Evolutionary conservation across 1,284 basidiomycete species (phyloP).

Genomic region (Somion occarium): DNA sequence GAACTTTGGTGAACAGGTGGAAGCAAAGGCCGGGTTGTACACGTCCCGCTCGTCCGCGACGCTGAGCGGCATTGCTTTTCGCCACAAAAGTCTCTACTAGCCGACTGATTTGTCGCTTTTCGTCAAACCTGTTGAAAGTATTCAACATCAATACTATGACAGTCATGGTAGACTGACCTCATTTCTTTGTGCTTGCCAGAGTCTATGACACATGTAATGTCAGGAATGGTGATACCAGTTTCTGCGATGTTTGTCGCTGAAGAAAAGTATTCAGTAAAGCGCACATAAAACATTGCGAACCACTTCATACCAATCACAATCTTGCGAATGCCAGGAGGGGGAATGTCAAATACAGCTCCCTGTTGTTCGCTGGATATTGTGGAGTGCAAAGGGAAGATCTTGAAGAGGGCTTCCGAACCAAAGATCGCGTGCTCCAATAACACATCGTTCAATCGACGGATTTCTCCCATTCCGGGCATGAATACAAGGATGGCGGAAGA

Average conservation of each 20-base stretch:
- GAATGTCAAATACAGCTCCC: slow-evolving; percentile 85
- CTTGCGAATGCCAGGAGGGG: slow-evolving; percentile 77
- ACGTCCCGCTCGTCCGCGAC: slow-evolving; percentile 89
- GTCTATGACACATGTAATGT: slow-evolving; percentile 97
- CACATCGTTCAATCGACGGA: slow-evolving; percentile 83
- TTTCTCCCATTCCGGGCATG: slow-evolving; percentile 92
- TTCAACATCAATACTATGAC: not conserved
- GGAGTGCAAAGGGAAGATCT: slow-evolving; percentile 90
- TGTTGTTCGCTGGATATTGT: slow-evolving; percentile 90
- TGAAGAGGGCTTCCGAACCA: slow-evolving; percentile 63
- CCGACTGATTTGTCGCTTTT: slow-evolving; percentile 94
- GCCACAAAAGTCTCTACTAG: slow-evolving; percentile 93
- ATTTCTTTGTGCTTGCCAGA: slow-evolving; percentile 93
- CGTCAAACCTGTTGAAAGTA: slow-evolving; percentile 75
- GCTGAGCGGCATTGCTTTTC: slow-evolving; percentile 89
- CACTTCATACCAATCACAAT: slow-evolving; percentile 79
- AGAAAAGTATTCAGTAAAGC: slow-evolving; percentile 11
- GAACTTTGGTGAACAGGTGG: slow-evolving; percentile 89
- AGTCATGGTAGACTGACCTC: slow-evolving; percentile 46
- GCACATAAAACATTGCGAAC: not conserved
- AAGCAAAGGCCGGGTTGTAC: slow-evolving; percentile 92
- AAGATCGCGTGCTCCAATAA: slow-evolving; percentile 77
- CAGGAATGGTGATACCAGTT: slow-evolving; percentile 94
- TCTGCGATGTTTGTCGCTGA: slow-evolving; percentile 76
- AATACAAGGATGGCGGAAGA: slow-evolving; percentile 89